These are phyloP conservation scores for Fusarium acutatum DNA, from an alignment of 2,329 filamentous ascomycete genomes.

Conservation along the genomic window DNA sequence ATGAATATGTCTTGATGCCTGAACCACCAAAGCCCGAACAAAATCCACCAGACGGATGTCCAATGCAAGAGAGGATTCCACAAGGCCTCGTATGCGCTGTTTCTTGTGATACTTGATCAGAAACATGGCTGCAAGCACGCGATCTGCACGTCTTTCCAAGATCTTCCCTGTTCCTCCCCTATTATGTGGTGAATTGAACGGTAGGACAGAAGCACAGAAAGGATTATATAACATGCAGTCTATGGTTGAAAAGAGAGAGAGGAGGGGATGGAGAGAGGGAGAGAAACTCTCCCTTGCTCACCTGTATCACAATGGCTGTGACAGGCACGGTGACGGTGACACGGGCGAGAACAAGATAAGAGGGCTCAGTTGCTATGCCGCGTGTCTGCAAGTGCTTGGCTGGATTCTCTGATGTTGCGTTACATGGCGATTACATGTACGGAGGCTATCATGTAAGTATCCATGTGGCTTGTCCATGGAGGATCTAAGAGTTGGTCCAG, in stretches of 20 bases:
- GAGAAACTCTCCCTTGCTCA: neutral
- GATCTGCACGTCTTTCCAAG: slow-evolving; percentile 40
- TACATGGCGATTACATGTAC: slow-evolving; percentile 16
- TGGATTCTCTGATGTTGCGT: slow-evolving; percentile 2
- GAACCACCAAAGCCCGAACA: slow-evolving; percentile 23
- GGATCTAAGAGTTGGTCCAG: neutral
- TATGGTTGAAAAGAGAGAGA: neutral
- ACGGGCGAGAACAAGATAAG: slow-evolving; percentile 16
- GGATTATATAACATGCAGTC: neutral
- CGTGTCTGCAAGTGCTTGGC: slow-evolving; percentile 40
- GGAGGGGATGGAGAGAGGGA: too few species aligned
- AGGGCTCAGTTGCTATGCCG: slow-evolving; percentile 17
- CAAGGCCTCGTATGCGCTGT: slow-evolving; percentile 37
- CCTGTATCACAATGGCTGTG: slow-evolving; percentile 3
- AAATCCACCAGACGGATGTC: neutral
- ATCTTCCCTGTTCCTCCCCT: slow-evolving; percentile 28
- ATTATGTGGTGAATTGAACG: neutral
- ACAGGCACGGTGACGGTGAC: slow-evolving; percentile 8
- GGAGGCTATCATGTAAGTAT: slow-evolving; percentile 8
- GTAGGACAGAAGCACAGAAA: slow-evolving; percentile 4
- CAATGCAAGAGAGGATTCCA: neutral
- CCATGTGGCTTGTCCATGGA: slow-evolving; percentile 3
- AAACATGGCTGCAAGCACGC: slow-evolving; percentile 44
- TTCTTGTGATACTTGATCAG: slow-evolving; percentile 42
- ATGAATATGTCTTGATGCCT: slow-evolving; percentile 34